Evolutionary conservation across 1,139 yeast genomes (phyloP).

Genomic region (Taphrina populina): DNA sequence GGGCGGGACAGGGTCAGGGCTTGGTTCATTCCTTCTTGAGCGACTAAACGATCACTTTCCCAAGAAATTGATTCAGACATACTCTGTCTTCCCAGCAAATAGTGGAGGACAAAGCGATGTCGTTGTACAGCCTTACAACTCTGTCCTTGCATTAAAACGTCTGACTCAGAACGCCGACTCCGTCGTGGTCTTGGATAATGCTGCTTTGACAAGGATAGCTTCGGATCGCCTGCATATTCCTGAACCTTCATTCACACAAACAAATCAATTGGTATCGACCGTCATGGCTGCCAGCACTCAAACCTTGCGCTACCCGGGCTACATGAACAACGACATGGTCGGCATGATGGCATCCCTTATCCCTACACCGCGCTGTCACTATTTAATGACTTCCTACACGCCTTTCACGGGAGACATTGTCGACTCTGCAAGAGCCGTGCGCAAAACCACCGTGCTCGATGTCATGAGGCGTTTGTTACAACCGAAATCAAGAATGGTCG

Average conservation of each 20-base stretch:
- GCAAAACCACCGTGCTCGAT: slow-evolving; percentile 79
- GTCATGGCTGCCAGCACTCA: slow-evolving; percentile 83
- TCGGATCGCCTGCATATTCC: slow-evolving; percentile 51
- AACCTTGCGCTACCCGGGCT: slow-evolving; percentile 86
- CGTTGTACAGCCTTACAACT: slow-evolving; percentile 94
- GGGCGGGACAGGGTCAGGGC: slow-evolving; percentile 97
- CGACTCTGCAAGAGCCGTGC: slow-evolving; percentile 58
- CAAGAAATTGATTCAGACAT: slow-evolving; percentile 79
- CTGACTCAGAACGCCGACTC: slow-evolving; percentile 83
- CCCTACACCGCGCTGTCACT: slow-evolving; percentile 88
- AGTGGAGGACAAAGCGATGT: slow-evolving; percentile 81
- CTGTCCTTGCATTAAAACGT: slow-evolving; percentile 74
- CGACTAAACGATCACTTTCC: slow-evolving; percentile 75
- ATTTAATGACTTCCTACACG: slow-evolving; percentile 79
- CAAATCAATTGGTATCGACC: slow-evolving; percentile 77
- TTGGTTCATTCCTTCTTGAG: slow-evolving; percentile 81
- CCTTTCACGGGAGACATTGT: slow-evolving; percentile 72
- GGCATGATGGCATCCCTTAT: slow-evolving; percentile 78
- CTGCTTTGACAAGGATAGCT: slow-evolving; percentile 71
- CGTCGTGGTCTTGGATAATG: slow-evolving; percentile 84
- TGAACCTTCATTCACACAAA: slow-evolving; percentile 61
- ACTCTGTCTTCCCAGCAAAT: slow-evolving; percentile 74
- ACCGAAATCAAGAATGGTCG: slow-evolving; percentile 73
- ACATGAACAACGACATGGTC: slow-evolving; percentile 82
- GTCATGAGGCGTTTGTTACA: slow-evolving; percentile 78